phyloP scores from a whole-genome alignment of 495 filamentous ascomycete species.

The Hypoxylon fuscum region DNA sequence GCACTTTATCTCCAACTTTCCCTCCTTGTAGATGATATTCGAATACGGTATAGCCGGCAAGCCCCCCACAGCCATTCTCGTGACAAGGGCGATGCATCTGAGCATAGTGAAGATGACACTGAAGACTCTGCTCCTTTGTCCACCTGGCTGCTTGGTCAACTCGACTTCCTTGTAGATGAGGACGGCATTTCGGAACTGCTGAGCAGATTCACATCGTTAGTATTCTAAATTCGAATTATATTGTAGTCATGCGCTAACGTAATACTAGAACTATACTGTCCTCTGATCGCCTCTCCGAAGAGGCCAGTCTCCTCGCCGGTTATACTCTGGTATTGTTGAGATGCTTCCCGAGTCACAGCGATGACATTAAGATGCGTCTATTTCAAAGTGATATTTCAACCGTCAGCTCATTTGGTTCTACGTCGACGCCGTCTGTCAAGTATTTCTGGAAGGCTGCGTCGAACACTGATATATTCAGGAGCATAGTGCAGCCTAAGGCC shows the following conservation, averaged over 20 bases:
- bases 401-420: conserved; percentile 40
- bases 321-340: conserved; percentile 87
- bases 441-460: conserved; percentile 88
- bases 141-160: conserved; percentile 43
- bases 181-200: conserved; percentile 53
- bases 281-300: conserved; percentile 53
- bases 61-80: not conserved
- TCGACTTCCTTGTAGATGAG: conserved; percentile 49
- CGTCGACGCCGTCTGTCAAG: conserved; percentile 74
- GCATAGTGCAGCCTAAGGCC: conserved; percentile 55
- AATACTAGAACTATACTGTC: conserved; percentile 35
- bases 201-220: conserved; percentile 51
- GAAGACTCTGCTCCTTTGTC: conserved; percentile 41
- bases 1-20: conserved; percentile 59
- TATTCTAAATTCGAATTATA: conserved; percentile 27
- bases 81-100: conserved; percentile 26
- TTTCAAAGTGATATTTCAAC: conserved; percentile 79
- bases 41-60: conserved; percentile 46
- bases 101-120: conserved; percentile 21
- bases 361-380: conserved; percentile 96
- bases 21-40: conserved; percentile 43
- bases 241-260: conserved; percentile 14
- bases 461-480: conserved; percentile 70
- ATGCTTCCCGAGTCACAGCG: conserved; percentile 82
- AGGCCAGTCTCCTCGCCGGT: conserved; percentile 80